phyloP scores from a whole-genome alignment of 495 filamentous ascomycete species.

The Penicillium macrosclerotiorum region DNA sequence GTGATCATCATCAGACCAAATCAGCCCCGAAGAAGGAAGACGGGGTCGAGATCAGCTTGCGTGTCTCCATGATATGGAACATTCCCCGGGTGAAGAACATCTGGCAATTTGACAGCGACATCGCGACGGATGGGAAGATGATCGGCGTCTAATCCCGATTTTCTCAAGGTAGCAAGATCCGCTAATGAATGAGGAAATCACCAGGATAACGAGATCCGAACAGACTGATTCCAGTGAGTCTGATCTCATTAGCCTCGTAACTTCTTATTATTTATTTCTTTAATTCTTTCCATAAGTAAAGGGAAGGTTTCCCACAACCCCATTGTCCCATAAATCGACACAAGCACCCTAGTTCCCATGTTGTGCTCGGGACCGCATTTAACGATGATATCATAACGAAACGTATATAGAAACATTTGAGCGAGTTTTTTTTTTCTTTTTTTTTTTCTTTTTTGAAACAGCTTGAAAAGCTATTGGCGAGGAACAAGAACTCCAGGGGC shows the following conservation, averaged over 20 bases:
- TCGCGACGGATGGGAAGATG: constrained; percentile 19
- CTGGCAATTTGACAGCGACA: constrained; percentile 19
- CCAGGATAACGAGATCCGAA: neutral
- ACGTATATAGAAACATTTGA: neutral
- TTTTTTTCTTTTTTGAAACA: too few relatives aligned
- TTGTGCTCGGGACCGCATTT: too few relatives aligned
- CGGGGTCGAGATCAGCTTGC: constrained; percentile 2
- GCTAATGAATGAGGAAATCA: neutral
- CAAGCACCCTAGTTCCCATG: too few relatives aligned
- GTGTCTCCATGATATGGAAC: constrained; percentile 7
- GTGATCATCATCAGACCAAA: constrained; percentile 7
- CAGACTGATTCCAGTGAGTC: too few relatives aligned
- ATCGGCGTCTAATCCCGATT: constrained; percentile 15
- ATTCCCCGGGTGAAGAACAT: constrained; percentile 16
- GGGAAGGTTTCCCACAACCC: too few relatives aligned
- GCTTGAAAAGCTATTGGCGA: too few relatives aligned
- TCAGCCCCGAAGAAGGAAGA: neutral
- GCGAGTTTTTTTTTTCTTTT: too few relatives aligned
- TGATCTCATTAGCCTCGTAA: too few relatives aligned
- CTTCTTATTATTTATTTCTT: neutral
- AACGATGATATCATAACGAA: neutral
- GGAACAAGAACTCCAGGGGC: too few relatives aligned
- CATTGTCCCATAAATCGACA: too few relatives aligned
- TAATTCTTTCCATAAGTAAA: too few relatives aligned
- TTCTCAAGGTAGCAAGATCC: constrained; percentile 7